Conservation (phyloP, 441 rosid genomes). For the Mallotus japonicus region DNA sequence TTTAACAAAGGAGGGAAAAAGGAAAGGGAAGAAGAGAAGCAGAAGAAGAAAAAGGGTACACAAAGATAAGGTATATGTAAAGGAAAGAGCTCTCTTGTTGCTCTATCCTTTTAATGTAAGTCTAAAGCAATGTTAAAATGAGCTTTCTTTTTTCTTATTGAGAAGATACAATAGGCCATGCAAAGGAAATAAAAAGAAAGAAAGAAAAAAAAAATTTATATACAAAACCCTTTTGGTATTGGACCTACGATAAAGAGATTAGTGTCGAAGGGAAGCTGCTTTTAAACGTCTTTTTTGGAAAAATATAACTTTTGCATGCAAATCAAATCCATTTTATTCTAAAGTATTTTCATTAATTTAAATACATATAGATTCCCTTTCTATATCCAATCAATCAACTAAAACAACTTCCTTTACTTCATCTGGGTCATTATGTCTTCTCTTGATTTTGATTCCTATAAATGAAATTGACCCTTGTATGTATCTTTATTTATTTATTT, state of each 20-base stretch:
- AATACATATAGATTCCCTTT: conserved; percentile 22
- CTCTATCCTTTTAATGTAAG: conserved; percentile 59
- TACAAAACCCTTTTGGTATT: conserved; percentile 30
- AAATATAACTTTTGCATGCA: conserved; percentile 45
- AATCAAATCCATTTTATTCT: conserved; percentile 31
- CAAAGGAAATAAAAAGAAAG: conserved; percentile 9
- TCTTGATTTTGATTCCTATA: conserved; percentile 18
- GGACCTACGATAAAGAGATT: conserved; percentile 32
- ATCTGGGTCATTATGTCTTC: conserved; percentile 29
- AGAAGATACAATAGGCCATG: conserved; percentile 27
- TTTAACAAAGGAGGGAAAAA: conserved; percentile 36
- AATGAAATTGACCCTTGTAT: neutral
- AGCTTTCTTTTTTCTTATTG: conserved; percentile 33
- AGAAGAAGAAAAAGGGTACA: conserved; percentile 10
- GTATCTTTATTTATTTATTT: neutral
- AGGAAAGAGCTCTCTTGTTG: conserved; percentile 41
- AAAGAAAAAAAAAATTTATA: neutral
- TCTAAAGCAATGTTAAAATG: conserved; percentile 41
- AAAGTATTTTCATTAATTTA: conserved; percentile 15
- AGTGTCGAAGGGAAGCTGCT: conserved; percentile 35
- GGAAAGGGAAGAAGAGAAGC: conserved; percentile 3
- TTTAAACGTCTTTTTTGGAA: conserved; percentile 32
- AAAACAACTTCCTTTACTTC: conserved; percentile 30
- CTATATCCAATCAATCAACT: conserved; percentile 28
- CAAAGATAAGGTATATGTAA: conserved; percentile 20